These are phyloP conservation scores for Cladorrhinum sp. DNA, from an alignment of 2,329 filamentous ascomycete genomes.

Conservation along the genomic window DNA sequence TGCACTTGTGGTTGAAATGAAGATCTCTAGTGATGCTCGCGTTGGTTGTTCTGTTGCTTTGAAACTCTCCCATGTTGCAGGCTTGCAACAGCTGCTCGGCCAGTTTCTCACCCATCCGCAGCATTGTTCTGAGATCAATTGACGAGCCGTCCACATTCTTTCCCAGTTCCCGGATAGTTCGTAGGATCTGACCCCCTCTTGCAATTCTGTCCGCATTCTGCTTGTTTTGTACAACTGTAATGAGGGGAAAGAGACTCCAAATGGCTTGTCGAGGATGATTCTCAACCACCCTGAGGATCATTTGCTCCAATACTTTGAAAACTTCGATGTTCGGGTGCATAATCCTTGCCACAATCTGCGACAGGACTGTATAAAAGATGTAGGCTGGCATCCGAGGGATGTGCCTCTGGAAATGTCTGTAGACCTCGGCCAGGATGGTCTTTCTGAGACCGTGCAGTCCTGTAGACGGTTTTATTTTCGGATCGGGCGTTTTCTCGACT, in stretches of 20 bases:
- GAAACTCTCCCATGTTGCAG: conserved; percentile 74
- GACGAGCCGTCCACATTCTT: conserved; percentile 57
- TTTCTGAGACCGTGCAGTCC: conserved; percentile 56
- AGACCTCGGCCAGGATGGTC: conserved; percentile 65
- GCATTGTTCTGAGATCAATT: conserved; percentile 40
- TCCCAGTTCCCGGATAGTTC: conserved; percentile 44
- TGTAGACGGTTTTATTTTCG: conserved; percentile 50
- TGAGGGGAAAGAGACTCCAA: conserved; percentile 86
- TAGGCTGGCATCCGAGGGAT: conserved; percentile 68
- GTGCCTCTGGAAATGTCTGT: conserved; percentile 77
- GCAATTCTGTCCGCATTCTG: conserved; percentile 30
- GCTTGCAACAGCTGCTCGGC: conserved; percentile 77
- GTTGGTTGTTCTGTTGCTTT: conserved; percentile 59
- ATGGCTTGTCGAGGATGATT: conserved; percentile 87
- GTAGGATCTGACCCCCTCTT: conserved; percentile 52
- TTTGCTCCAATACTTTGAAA: conserved; percentile 70
- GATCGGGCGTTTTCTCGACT: conserved; percentile 59
- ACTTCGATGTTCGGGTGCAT: conserved; percentile 78
- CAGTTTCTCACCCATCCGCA: conserved; percentile 76
- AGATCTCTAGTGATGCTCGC: conserved; percentile 77
- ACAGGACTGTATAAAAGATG: conserved; percentile 77
- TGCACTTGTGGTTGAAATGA: conserved; percentile 77
- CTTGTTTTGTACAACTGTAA: conserved; percentile 74
- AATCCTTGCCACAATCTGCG: conserved; percentile 94
- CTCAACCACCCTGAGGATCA: conserved; percentile 82